Conservation (phyloP, 129 eudicot species). For the Lonicera japonica region DNA sequence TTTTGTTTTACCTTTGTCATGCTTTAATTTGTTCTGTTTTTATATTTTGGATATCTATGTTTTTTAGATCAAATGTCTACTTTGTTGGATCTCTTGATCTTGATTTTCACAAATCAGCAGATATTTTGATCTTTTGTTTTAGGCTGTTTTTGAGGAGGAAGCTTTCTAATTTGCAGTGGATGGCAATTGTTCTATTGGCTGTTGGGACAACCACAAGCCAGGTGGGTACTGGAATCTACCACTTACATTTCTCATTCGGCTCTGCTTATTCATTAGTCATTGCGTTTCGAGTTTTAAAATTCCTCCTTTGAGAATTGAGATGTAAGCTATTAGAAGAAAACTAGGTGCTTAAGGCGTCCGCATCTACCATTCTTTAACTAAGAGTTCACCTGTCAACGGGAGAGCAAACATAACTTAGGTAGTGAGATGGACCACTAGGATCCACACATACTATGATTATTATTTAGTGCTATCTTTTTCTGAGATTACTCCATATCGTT, state of each 20-base stretch:
- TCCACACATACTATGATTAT: no score
- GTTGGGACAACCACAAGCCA: conserved; percentile 97
- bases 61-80: neutral
- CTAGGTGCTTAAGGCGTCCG: no score
- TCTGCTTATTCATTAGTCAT: conserved; percentile 7
- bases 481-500: no score
- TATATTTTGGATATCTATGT: neutral
- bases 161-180: conserved; percentile 89
- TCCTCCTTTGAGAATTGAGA: neutral
- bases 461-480: no score
- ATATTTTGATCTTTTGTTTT: conserved; percentile 18
- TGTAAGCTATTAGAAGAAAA: no score
- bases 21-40: neutral
- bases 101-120: conserved; percentile 8
- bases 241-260: neutral
- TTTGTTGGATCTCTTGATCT: neutral
- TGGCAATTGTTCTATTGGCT: conserved; percentile 77
- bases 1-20: no score
- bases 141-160: conserved; percentile 86
- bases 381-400: no score
- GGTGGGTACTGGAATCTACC: conserved; percentile 41
- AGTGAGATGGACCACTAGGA: no score
- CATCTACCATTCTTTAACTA: no score
- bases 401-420: no score
- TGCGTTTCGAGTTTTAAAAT: neutral